Percentiles rank a stretch among this genome's conserved stretches.
These are phyloP conservation scores for Boletus vermiculosoides DNA, from an alignment of 768 basidiomycete genomes.

Conservation along the genomic window DNA sequence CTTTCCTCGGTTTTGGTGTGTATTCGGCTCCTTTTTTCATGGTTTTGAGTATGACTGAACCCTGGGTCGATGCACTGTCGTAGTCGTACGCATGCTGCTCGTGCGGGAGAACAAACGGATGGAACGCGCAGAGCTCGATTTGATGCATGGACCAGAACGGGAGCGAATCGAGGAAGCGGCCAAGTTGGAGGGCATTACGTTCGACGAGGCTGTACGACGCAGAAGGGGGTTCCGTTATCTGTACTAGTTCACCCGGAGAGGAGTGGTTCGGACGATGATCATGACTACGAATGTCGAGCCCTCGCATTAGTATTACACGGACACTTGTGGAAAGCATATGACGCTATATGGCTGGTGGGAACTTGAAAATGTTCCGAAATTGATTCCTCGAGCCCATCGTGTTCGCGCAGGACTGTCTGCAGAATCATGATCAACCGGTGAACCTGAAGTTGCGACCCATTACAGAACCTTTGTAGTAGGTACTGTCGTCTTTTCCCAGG, in stretches of 20 bases:
- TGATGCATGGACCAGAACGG: slow-evolving; percentile 44
- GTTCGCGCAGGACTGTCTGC: neutral
- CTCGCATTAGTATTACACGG: neutral
- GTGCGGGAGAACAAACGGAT: slow-evolving; percentile 50
- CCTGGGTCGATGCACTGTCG: neutral
- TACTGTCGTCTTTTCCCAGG: neutral
- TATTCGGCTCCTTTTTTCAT: neutral
- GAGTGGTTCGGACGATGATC: neutral
- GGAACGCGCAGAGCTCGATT: slow-evolving; percentile 46
- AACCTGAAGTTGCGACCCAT: neutral
- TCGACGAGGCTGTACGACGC: slow-evolving; percentile 58
- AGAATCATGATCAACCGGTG: neutral
- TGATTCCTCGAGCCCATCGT: neutral
- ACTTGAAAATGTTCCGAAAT: too few relatives aligned
- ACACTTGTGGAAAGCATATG: neutral
- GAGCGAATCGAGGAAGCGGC: slow-evolving; percentile 58
- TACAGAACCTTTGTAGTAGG: too few relatives aligned
- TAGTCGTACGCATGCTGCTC: slow-evolving; percentile 45
- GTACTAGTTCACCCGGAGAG: slow-evolving; percentile 34
- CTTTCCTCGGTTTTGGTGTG: slow-evolving; percentile 37
- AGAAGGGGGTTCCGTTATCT: slow-evolving; percentile 59
- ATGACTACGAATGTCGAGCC: neutral
- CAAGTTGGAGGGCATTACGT: slow-evolving; percentile 54
- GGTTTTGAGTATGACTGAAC: neutral
- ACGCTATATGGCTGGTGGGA: neutral